phyloP scores from a whole-genome alignment of 2,329 filamentous ascomycete genomes.

The Biscogniauxia sp. region DNA sequence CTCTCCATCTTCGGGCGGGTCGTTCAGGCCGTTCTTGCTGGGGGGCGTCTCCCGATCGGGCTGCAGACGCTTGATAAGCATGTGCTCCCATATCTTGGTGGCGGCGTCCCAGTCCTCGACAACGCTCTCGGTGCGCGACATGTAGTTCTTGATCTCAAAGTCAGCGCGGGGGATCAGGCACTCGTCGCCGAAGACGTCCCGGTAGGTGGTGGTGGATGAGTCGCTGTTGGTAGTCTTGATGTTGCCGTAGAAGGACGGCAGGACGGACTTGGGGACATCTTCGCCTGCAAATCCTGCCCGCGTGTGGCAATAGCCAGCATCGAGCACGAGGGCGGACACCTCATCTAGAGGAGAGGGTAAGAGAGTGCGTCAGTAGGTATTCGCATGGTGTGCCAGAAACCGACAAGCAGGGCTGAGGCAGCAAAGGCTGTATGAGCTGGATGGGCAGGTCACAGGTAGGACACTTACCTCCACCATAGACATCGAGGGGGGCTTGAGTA shows the following conservation, averaged over 20 bases:
- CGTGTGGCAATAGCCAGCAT: constrained; percentile 86
- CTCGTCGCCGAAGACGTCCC: constrained; percentile 83
- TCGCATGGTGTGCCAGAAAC: no score
- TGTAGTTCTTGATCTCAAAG: constrained; percentile 88
- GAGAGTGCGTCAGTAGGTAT: background rate
- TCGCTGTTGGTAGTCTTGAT: constrained; percentile 48
- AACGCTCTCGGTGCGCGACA: constrained; percentile 74
- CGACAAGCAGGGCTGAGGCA: no score
- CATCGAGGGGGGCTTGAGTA: constrained; percentile 29
- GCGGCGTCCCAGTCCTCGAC: constrained; percentile 97
- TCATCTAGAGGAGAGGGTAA: constrained; percentile 63
- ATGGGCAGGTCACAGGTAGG: background rate
- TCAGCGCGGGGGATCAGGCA: constrained; percentile 73
- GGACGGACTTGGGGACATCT: constrained; percentile 90
- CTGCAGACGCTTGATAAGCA: constrained; percentile 84
- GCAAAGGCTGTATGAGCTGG: no score
- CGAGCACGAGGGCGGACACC: constrained; percentile 93
- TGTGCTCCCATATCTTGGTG: constrained; percentile 86
- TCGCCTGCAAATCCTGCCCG: constrained; percentile 97
- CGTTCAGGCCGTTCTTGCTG: constrained; percentile 75
- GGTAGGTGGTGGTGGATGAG: constrained; percentile 35
- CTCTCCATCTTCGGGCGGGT: constrained; percentile 61
- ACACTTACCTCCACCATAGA: constrained; percentile 32
- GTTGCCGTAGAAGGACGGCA: constrained; percentile 84
- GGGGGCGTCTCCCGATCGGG: constrained; percentile 69